Conservation (phyloP, 345 rosid genomes). For the Pistacia integerrima region DNA sequence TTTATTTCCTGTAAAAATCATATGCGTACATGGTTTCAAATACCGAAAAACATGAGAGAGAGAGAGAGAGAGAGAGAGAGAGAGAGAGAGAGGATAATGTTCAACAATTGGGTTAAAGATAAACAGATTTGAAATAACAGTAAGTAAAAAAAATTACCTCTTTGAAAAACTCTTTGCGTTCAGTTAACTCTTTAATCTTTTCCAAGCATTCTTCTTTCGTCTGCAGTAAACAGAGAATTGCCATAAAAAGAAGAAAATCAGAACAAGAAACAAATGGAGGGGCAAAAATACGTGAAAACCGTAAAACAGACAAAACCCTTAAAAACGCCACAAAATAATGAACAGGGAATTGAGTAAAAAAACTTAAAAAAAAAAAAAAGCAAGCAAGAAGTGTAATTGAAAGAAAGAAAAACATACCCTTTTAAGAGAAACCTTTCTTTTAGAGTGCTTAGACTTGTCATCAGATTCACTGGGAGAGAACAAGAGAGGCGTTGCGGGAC, state of each 20-base stretch:
- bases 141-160: slow-evolving; percentile 14
- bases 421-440: slow-evolving; percentile 23
- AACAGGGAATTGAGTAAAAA: not conserved
- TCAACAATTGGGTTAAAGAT: no score
- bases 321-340: not conserved
- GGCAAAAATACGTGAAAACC: not conserved
- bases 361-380: no score
- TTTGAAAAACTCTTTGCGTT: slow-evolving; percentile 15
- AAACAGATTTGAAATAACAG: no score
- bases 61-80: no score
- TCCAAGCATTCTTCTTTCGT: slow-evolving; percentile 26
- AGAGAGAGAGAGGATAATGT: not conserved
- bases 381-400: no score
- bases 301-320: not conserved
- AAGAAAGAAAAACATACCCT: slow-evolving; percentile 18
- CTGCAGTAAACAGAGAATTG: slow-evolving; percentile 24
- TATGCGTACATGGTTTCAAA: not conserved
- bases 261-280: not conserved
- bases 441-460: slow-evolving; percentile 29
- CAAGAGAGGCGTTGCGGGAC: slow-evolving; percentile 42
- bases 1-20: slow-evolving; percentile 34
- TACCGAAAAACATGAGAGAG: not conserved
- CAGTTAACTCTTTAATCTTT: not conserved
- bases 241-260: not conserved
- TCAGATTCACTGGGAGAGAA: slow-evolving; percentile 43